Base-by-base conservation (phyloP, 805 yeast species). In the Saccharomycopsis vini region DNA sequence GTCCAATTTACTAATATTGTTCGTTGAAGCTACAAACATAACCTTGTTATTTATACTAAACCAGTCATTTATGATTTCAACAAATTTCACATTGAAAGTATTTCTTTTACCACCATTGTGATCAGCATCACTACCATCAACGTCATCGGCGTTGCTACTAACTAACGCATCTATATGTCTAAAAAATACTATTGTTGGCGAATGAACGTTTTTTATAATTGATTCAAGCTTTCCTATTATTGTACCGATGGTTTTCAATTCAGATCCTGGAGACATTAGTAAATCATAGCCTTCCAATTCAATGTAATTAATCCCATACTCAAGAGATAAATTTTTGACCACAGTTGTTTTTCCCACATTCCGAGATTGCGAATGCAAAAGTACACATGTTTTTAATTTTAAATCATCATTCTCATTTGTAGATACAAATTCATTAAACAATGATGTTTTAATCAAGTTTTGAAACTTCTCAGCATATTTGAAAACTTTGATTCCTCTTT, bases 101-200 rank as follows among this genome's bases (percentile, higher is more conserved):
- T 72, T 69, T 26, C 66, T 62, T 19, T 63, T 62, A n/a, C 40
- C 35, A 12, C 31, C 31, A n/a, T 19, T 16, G 10, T 18, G 22
- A 16, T 19, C 26, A 4, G 18, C 36, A 21, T 16, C 38, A 12
- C 37, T 36, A 15, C 37, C 28, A 20, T 24, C 40, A 21, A 21
- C 40, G 1, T 61, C 58, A 22, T 54, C 58, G 35, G 56, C 63
- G 43, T 83, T 65, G 13, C 74, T 73, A 12, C 73, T 73, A 33
- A 85, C 77, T n/a, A 90, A 58, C 1, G 75, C 75, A 47, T 90
- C 97, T 18, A 90, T 60, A 57, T 90, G 96, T 46, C 73, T 72
- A 20, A 87, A 55, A 51, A 73, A 74, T 0, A 87, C 59, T 1
- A 89, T 66, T 2, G 76, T 49, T 5, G 67, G 62, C 0, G 73